Percentiles rank a stretch among this genome's conserved stretches.
Evolutionary conservation across 108 stramenopile species (phyloP).

Genomic region (Asterionellopsis glacialis): DNA sequence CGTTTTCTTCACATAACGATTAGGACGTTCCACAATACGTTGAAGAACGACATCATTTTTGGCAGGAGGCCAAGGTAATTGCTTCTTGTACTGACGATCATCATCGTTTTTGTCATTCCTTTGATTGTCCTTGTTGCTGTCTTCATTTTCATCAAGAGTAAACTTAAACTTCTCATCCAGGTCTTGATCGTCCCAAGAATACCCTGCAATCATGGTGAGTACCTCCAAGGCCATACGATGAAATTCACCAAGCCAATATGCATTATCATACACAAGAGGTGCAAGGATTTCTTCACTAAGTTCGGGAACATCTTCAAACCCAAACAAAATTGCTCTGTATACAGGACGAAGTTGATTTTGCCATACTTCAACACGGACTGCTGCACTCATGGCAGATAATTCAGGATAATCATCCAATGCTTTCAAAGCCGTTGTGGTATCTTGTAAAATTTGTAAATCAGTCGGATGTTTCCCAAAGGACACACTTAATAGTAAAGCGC

Average conservation of each 20-base stretch:
- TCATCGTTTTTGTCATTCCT: conserved; percentile 17
- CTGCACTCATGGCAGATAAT: conserved; percentile 26
- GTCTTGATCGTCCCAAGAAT: conserved; percentile 22
- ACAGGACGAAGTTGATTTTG: conserved; percentile 55
- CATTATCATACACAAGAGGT: conserved; percentile 46
- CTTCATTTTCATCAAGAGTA: neutral
- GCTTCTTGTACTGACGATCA: conserved; percentile 3
- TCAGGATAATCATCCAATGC: conserved; percentile 30
- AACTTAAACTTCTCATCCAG: neutral
- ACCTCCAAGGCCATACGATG: conserved; percentile 24
- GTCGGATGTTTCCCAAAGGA: conserved; percentile 19
- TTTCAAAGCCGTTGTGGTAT: conserved; percentile 44
- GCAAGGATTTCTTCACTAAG: conserved; percentile 37
- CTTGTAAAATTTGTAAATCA: conserved; percentile 33
- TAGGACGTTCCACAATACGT: conserved; percentile 26
- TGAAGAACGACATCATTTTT: conserved; percentile 45
- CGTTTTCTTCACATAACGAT: conserved; percentile 20
- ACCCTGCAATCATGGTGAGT: conserved; percentile 21
- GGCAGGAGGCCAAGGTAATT: conserved; percentile 59
- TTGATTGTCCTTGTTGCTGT: conserved; percentile 12
- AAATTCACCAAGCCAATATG: conserved; percentile 46
- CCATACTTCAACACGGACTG: conserved; percentile 63
- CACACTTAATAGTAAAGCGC: conserved; percentile 53
- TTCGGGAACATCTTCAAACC: conserved; percentile 70
- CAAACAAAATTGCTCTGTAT: conserved; percentile 66